A percentile compares a stretch with the other conserved stretches of the same genome.
Conservation (phyloP, 768 basidiomycete genomes). For the Trametes cinnabarina region DNA sequence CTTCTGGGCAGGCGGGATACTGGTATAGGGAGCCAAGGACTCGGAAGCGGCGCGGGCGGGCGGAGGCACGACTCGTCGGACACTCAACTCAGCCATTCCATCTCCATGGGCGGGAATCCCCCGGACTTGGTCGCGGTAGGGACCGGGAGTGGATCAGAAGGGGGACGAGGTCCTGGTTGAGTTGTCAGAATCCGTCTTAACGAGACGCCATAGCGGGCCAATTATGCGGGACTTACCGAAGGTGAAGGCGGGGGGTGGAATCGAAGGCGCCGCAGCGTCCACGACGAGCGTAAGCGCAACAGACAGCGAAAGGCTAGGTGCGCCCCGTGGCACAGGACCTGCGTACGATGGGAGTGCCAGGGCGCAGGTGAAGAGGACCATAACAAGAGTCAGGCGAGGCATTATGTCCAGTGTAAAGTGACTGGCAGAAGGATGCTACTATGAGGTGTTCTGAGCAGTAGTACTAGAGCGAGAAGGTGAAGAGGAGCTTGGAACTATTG, state of each 20-base stretch:
- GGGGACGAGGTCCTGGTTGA: neutral
- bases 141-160: neutral
- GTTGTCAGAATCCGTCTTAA: neutral
- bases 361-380: neutral
- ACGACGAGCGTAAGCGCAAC: too few species aligned
- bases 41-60: too few species aligned
- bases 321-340: neutral
- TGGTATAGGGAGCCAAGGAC: too few species aligned
- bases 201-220: too few species aligned
- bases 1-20: too few species aligned
- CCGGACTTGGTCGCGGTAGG: neutral
- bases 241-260: slow-evolving; percentile 1
- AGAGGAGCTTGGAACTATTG: too few species aligned
- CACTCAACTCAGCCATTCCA: neutral
- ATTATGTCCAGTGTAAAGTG: neutral
- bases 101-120: neutral
- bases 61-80: too few species aligned
- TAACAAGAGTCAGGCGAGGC: slow-evolving; percentile 3
- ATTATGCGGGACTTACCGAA: slow-evolving; percentile 10
- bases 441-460: too few species aligned
- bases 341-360: slow-evolving; percentile 2
- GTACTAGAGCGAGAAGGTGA: neutral
- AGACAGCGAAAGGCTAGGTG: neutral
- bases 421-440: too few species aligned
- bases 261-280: too few species aligned